Evolutionary conservation across 805 yeast species (phyloP), one percentile per base, ranked within the genome.

Genomic region (Metschnikowia matae): DNA sequence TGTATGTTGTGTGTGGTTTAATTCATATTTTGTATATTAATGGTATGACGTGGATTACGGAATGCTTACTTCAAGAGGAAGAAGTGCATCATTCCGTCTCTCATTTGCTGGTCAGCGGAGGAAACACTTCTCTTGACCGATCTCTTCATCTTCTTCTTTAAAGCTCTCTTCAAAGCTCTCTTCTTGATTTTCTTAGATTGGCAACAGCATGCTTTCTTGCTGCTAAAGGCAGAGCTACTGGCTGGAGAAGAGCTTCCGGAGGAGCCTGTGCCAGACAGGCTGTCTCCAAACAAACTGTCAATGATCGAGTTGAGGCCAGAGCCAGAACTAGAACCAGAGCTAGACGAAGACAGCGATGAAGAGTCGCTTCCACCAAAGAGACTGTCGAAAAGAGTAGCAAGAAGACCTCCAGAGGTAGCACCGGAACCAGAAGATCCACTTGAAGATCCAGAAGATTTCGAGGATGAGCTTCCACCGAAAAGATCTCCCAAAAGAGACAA

Each of bases 201-300:
- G 48, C 68, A 65, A 50, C 71, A 67, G 51, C 69, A 65, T 38
- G 49, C 50, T 37, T 53, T 53, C 20, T 50, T 46, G 31, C 48
- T 48, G 37, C 39, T 41, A 42, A 50, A 53, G 5, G 46, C 50
- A 4, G 48, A 17, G 10, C 51, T 26, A 20, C 54, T 43, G n/a
- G 50, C 41, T 15, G 43, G 47, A 26, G 49, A 33, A 6, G 51
- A 35, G 33, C 38, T 37, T 23, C 46, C 48, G 29, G 50, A 43
- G 1, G 51, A 33, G 10, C 51, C 37, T 18, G 52, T 39, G 10
- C 52, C 50, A 17, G 49, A 44, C 46, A 38, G 49, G 36, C 34
- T 29, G 26, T 46, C 47, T 18, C 54, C 51, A 41, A 54, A 53
- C 40, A 54, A 46, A 26, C 51, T 42, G 37, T 48, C 54, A 21